Base-by-base conservation (phyloP, 495 filamentous ascomycete species). In the Penicillium macrosclerotiorum region DNA sequence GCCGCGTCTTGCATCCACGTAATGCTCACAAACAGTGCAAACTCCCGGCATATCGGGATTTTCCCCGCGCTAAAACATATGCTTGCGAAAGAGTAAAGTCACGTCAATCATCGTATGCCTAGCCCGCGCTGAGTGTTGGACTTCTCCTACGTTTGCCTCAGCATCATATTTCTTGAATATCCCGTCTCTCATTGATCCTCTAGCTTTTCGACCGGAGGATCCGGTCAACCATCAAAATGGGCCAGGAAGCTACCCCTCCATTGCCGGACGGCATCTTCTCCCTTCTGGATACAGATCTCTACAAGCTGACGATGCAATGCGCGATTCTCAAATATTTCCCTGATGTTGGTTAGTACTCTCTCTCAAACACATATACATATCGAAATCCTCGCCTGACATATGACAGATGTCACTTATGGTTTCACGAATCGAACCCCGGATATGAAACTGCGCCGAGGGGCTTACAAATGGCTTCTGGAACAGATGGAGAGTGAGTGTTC, bases 271-370 rank as follows among this genome's bases (percentile, higher is more conserved):
- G 90, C 27, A 82, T 97, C 58, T 85, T 80, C 65, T 96, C 93
- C 47, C 84, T 98, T 49, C 80, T 98, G 29, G 93, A 98, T 63
- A 98, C 93, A 1, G 93, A 98, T 73, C 75, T 98, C 31, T 98
- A 98, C 77, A 98, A 98, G 68, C 67, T 98, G 59, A 98, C 93
- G 8, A 98, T 98, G 93, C 93, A 98, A 82, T 95, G 88, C 61
- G 93, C 91, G 30, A 81, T 97, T 51, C 75, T 95, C 38, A 90
- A 89, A 59, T 91, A 88, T 69, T 96, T 94, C 62, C 82, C 85
- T 12, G 78, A 92, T 54, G 83, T 90, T 40, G 70, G 86, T 85
- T 52, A 68, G 77, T 74, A 27, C 11, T 8, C 26, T 11, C 6
- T n/a, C n/a, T n/a, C n/a, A n/a, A n/a, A n/a, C n/a, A n/a, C n/a